Evolutionary conservation across 2,329 filamentous ascomycete species (phyloP).

Genomic region (Pseudonectria buxi): DNA sequence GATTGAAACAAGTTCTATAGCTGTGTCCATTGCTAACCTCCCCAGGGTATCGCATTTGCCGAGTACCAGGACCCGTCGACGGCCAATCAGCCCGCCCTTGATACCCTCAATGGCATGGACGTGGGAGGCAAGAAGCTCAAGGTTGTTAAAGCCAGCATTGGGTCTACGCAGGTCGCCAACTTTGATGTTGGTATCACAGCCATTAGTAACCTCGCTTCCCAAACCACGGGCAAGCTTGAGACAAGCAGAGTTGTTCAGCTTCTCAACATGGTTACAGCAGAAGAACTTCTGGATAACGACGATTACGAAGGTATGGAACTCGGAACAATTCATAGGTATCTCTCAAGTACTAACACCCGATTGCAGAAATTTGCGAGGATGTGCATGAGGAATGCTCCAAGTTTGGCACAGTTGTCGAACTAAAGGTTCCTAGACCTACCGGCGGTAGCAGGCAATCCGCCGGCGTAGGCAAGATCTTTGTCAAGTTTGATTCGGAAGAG

Average conservation of each 20-base stretch:
- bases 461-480: slow-evolving; percentile 94
- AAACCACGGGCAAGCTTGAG: slow-evolving; percentile 71
- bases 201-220: slow-evolving; percentile 95
- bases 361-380: slow-evolving; percentile 88
- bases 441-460: slow-evolving; percentile 76
- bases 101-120: slow-evolving; percentile 88
- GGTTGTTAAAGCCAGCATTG: slow-evolving; percentile 84
- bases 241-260: slow-evolving; percentile 81
- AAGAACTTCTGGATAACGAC: slow-evolving; percentile 87
- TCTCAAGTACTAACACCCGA: slow-evolving; percentile 26
- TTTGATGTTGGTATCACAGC: slow-evolving; percentile 95
- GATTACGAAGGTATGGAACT: slow-evolving; percentile 77
- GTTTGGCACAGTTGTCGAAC: slow-evolving; percentile 74
- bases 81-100: slow-evolving; percentile 77
- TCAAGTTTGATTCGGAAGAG: slow-evolving; percentile 80
- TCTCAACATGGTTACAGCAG: slow-evolving; percentile 96
- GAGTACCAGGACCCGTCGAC: slow-evolving; percentile 72
- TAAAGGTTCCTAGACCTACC: slow-evolving; percentile 86
- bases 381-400: slow-evolving; percentile 90
- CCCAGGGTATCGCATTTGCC: slow-evolving; percentile 88
- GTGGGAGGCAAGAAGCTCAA: slow-evolving; percentile 81
- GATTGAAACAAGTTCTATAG: slow-evolving; percentile 22
- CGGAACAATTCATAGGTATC: neutral
- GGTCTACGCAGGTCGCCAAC: slow-evolving; percentile 84
- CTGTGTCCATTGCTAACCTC: slow-evolving; percentile 20